phyloP scores from a whole-genome alignment of 1,284 basidiomycete genomes.

The Naganishia sp. region DNA sequence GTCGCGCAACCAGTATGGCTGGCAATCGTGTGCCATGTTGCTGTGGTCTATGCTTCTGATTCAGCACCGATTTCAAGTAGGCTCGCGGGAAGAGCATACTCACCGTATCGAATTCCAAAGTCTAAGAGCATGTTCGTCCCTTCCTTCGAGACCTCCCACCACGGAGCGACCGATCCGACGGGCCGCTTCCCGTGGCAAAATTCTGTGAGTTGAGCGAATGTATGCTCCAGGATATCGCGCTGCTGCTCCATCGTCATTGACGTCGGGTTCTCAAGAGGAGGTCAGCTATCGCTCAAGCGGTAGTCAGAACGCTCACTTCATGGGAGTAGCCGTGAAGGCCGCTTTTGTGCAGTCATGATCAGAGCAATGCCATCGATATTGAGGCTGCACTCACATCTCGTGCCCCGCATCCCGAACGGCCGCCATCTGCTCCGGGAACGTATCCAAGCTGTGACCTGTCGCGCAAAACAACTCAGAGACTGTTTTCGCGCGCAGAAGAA shows the following conservation, averaged over 20 bases:
- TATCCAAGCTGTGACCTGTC: constrained; percentile 52
- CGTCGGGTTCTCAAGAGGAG: constrained; percentile 60
- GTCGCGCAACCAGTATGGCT: constrained; percentile 70
- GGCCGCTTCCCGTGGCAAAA: constrained; percentile 71
- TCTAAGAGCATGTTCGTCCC: constrained; percentile 68
- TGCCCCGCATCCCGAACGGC: constrained; percentile 55
- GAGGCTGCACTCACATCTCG: constrained; percentile 47
- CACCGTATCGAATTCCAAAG: constrained; percentile 74
- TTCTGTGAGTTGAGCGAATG: constrained; percentile 65
- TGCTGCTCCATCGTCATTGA: constrained; percentile 68
- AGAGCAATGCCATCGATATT: not conserved
- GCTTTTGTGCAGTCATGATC: constrained; percentile 30
- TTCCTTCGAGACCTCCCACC: constrained; percentile 76
- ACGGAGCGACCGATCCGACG: constrained; percentile 68
- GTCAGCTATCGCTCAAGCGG: not conserved
- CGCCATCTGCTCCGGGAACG: constrained; percentile 54
- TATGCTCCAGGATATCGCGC: constrained; percentile 69
- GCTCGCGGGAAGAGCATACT: constrained; percentile 33
- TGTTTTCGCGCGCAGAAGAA: constrained; percentile 13
- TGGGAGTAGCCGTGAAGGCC: constrained; percentile 75
- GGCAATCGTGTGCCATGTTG: constrained; percentile 60
- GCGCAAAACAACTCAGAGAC: constrained; percentile 8
- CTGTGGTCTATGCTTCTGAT: constrained; percentile 56
- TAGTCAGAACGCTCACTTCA: constrained; percentile 55
- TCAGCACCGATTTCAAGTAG: not conserved